Base-by-base conservation (phyloP, 2,329 filamentous ascomycete species). In the Graphiopsis chlorocephala region DNA sequence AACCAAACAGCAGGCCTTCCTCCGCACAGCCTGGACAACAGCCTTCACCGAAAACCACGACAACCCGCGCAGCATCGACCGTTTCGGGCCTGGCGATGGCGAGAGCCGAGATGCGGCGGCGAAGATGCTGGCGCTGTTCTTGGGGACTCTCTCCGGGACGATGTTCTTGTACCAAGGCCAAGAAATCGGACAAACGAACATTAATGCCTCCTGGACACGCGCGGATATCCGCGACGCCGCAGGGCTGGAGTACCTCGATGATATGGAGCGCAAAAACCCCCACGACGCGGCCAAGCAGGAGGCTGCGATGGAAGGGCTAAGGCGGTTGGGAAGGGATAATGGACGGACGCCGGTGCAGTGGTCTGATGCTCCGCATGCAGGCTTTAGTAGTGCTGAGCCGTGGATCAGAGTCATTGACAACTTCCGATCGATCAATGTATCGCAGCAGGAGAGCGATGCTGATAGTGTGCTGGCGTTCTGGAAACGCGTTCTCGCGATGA, bases 151-250 rank as follows among this genome's bases (percentile, higher is more conserved):
- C 67, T 81, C 84, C 2, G 88, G 88, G 17, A 89, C 88, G 0
- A 80, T 86, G 0, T 90, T 88, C 71, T 77, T 90, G 20, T 90
- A 88, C 72, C 88, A 90, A 73, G 88, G 88, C 17, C 42, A 60
- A n/a, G 88, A 90, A 75, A 80, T 90, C 35, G 88, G 86, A 15
- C 88, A 89, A 84, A 79, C 82, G 38, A 90, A 90, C 70, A 81
- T 88, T 75, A 77, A 14, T 79, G 82, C 5, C 89, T 88, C 48
- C 0, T 52, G 48, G 48, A 31, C 15, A 4, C 23, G 48, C 11
- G 48, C 14, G 11, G 48, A 52, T 31, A 17, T 52, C 26, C 17
- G 48, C 2, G 48, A 52, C 4, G 48, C 48, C 14, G 48, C 48
- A 3, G 48, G 48, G 2, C 17, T 52, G 26, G 48, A 52, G 26